phyloP scores from a whole-genome alignment of 345 rosid genomes.

The Eucalyptus pauciflora region DNA sequence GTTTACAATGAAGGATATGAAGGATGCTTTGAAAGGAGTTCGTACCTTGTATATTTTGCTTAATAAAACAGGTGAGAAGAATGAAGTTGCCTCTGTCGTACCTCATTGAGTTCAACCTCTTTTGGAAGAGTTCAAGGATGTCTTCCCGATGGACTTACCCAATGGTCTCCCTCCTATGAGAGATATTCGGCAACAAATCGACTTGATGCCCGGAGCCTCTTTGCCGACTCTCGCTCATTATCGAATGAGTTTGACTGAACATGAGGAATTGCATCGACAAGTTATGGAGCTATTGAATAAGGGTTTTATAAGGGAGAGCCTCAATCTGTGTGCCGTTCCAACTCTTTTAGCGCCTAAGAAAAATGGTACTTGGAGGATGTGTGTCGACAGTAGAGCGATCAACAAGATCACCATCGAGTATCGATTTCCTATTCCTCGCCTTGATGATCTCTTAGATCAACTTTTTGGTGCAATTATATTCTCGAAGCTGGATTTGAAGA shows the following conservation, averaged over 20 bases:
- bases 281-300: background rate
- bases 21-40: background rate
- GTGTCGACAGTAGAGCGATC: background rate
- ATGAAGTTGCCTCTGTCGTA: too few species aligned
- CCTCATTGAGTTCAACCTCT: background rate
- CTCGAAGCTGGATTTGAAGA: background rate
- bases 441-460: background rate
- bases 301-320: background rate
- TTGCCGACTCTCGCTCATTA: background rate
- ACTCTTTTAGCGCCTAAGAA: background rate
- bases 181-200: background rate
- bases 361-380: background rate
- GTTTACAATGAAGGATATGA: too few species aligned
- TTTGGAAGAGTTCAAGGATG: background rate
- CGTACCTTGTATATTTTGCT: background rate
- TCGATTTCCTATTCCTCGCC: background rate
- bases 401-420: background rate
- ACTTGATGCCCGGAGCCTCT: background rate
- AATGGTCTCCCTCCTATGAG: background rate
- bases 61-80: background rate
- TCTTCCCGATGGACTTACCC: background rate
- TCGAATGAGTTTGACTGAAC: background rate
- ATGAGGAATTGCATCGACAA: background rate
- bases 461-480: background rate
- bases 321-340: background rate